These are phyloP conservation scores for Ceratorhiza oryzae-sativae DNA, from an alignment of 1,284 basidiomycete genomes.

Conservation along the genomic window DNA sequence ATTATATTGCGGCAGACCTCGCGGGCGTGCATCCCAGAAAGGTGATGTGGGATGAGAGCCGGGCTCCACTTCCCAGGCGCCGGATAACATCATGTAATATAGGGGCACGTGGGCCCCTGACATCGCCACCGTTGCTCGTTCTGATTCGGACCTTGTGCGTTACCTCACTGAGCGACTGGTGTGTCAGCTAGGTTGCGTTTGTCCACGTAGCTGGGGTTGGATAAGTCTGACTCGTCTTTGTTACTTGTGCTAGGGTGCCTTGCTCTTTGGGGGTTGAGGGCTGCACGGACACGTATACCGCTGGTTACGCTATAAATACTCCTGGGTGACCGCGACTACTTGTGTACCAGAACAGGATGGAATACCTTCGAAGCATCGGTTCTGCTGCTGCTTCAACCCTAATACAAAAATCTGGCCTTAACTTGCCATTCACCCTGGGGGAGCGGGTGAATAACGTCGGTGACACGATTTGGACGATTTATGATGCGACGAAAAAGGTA, in stretches of 20 bases:
- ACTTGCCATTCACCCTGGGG: slow-evolving; percentile 88
- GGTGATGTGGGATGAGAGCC: slow-evolving; percentile 24
- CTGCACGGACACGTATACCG: slow-evolving; percentile 27
- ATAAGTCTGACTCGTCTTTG: neutral
- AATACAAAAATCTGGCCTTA: slow-evolving; percentile 88
- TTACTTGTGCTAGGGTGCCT: neutral
- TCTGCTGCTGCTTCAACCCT: slow-evolving; percentile 87
- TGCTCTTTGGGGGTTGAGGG: neutral
- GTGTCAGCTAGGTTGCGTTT: neutral
- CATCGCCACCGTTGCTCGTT: neutral
- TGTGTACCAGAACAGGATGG: slow-evolving; percentile 64
- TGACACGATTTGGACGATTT: slow-evolving; percentile 81
- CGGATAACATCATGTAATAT: slow-evolving; percentile 2
- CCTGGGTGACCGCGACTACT: neutral
- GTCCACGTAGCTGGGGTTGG: neutral
- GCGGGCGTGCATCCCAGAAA: slow-evolving; percentile 7
- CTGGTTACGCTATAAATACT: slow-evolving; percentile 1
- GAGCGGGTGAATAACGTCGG: slow-evolving; percentile 70
- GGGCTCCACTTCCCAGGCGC: slow-evolving; percentile 18
- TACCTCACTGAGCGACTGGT: neutral
- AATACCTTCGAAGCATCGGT: slow-evolving; percentile 82
- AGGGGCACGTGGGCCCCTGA: neutral
- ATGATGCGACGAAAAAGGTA: slow-evolving; percentile 88
- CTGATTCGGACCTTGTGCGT: neutral
- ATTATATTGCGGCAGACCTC: neutral